Evolutionary conservation across 1,284 basidiomycete genomes (phyloP), one percentile per base, ranked within the genome.

Genomic region (Cutaneotrichosporon cutaneum): DNA sequence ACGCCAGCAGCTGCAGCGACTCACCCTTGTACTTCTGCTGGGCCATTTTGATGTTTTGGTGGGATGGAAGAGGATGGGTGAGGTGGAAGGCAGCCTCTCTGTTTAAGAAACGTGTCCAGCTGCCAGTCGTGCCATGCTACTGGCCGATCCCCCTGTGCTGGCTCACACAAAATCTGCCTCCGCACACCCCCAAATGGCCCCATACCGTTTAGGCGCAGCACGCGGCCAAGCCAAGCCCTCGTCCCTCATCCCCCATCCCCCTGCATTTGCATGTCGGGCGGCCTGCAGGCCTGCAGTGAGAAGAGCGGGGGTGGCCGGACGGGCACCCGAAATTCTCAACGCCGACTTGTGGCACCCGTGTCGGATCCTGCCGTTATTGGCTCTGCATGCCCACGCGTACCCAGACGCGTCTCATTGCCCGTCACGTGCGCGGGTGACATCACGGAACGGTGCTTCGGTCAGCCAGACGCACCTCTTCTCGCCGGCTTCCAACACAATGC

Each of bases 31-130:
- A 30, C 26, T 27, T 27, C 27, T 30, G 21, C 45, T 48, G 64
- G 62, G 72, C 66, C 70, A 59, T 63, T 52, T 55, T 57, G 54
- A 56, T 57, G 39, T 30, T 26, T 51, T 54, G 48, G 57, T 50
- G 64, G 36, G 54, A 53, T 48, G 54, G 59, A 52, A 56, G 52
- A 58, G 47, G 47, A 54, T 21, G 35, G 35, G 26, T 35, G 52
- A 36, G 35, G 32, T 53, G 50, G 47, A 50, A 35, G 55, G n/a
- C 22, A 54, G 51, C 11, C n/a, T 4, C 16, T 11, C 35, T 14
- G 45, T 39, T 22, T 39, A 27, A 54, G 16, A 33, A 56, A 47
- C 42, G 55, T 47, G 27, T 26, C 42, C 26, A 32, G 11, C 24
- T 26, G 47, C 10, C 11, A 26, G 14, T 48, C 47, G 47, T 48